Evolutionary conservation across 2,329 filamentous ascomycete genomes (phyloP), one percentile per base, ranked within the genome.

Genomic region (Cordyceps cicadae): DNA sequence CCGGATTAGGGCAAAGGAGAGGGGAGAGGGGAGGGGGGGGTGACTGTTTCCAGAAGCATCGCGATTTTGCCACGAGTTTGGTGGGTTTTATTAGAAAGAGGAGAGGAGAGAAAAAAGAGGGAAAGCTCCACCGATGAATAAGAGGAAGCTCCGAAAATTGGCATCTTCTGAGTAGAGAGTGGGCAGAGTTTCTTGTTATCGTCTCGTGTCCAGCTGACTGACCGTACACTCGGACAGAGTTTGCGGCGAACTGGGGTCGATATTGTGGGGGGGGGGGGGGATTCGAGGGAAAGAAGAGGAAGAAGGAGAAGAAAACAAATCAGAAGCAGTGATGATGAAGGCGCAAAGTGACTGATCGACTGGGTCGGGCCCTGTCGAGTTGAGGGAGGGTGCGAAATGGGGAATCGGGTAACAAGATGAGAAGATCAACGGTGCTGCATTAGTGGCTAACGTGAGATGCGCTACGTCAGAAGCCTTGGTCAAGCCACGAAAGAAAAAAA

Each of bases 181-280:
- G 46, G 55, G 19, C 32, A 37, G 7, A 7, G 9, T 11, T 21
- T 11, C 48, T n/a, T 32, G 24, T 15, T 12, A 3, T 37, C 5
- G 29, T 6, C 5, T 8, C 34, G 6, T 37, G 34, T 24, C 24
- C n/a, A 9, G 32, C 6, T 34, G 32, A 34, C 32, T 34, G 32
- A 34, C 32, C 32, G 26, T n/a, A n/a, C n/a, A n/a, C n/a, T n/a
- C n/a, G n/a, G n/a, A 61, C 45, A 66, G 64, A 61, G 64, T 66
- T 66, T 64, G 29, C 52, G 51, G 19, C 59, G 19, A 24, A 19
- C 53, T 41, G 54, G 46, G 29, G 32, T 37, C 45, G 15, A 46
- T 51, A 29, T 15, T 50, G 53, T 56, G 46, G 52, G 45, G 63
- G 49, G 12, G 41, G 46, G 60, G 55, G 59, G 54, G 59, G n/a